A percentile compares a stretch with the other conserved stretches of the same genome.
Conservation (phyloP, 2,329 filamentous ascomycete species). For the Trichoderma harzianum region DNA sequence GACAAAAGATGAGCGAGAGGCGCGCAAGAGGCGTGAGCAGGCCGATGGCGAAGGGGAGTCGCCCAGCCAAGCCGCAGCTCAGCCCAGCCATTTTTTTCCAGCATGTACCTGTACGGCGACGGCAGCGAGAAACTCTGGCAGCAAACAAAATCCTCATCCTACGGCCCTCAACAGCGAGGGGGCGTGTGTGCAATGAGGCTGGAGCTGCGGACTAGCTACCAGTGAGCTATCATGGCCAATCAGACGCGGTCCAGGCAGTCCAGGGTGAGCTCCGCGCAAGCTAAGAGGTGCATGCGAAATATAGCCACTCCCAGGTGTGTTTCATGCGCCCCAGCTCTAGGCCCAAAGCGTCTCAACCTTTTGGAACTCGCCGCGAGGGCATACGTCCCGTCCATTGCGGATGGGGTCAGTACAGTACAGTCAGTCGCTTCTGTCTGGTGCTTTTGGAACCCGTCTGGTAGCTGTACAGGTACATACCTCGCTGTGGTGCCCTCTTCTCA, state of each 20-base stretch:
- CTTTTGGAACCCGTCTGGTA: not conserved
- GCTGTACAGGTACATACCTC: not conserved
- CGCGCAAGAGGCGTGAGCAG: not conserved
- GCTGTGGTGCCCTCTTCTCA: not conserved
- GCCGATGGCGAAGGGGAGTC: not conserved
- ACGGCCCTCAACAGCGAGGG: not conserved
- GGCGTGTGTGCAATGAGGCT: not conserved
- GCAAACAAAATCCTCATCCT: slow-evolving; percentile 14
- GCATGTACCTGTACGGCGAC: not conserved
- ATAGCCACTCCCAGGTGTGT: not conserved
- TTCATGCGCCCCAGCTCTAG: not conserved
- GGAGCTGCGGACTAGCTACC: not conserved
- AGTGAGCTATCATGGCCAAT: not conserved
- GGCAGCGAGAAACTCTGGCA: not conserved
- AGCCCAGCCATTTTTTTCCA: not conserved
- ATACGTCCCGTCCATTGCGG: not conserved
- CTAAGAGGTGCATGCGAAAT: not conserved
- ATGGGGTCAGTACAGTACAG: not conserved
- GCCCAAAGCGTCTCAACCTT: not conserved
- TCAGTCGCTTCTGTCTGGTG: not conserved
- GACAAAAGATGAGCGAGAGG: not conserved
- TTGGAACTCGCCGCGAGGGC: not conserved
- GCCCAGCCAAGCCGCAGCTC: not conserved
- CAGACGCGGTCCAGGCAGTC: not conserved
- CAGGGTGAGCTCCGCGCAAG: slow-evolving; percentile 4